Conservation (phyloP, 345 rosid species). For the Carallia pectinifolia region DNA sequence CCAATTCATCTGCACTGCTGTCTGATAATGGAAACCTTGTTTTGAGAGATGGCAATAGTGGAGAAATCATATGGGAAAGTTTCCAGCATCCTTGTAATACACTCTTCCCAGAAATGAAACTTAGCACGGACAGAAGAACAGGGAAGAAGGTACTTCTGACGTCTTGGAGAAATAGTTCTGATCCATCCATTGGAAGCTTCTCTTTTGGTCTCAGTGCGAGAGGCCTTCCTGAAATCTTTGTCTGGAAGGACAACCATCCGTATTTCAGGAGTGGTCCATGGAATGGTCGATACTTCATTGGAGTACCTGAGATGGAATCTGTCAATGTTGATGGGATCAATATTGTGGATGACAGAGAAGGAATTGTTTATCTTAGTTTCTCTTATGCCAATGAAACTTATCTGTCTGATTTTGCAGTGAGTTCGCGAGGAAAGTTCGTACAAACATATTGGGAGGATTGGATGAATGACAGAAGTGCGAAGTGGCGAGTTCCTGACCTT, state of each 20-base stretch:
- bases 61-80: conserved; percentile 49
- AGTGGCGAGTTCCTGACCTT: background rate
- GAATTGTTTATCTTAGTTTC: conserved; percentile 17
- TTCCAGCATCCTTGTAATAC: conserved; percentile 39
- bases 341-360: conserved; percentile 24
- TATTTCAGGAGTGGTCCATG: conserved; percentile 55
- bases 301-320: conserved; percentile 26
- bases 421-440: conserved; percentile 31
- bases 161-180: conserved; percentile 50
- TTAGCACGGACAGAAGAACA: conserved; percentile 23
- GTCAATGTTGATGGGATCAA: conserved; percentile 28
- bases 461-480: conserved; percentile 5
- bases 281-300: conserved; percentile 45
- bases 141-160: conserved; percentile 24
- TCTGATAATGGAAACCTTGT: conserved; percentile 49
- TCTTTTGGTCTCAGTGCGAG: conserved; percentile 27
- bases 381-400: conserved; percentile 9
- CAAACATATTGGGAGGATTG: conserved; percentile 25
- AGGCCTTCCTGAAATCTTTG: conserved; percentile 30
- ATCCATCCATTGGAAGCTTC: conserved; percentile 49
- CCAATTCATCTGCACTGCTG: conserved; percentile 35
- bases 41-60: conserved; percentile 27
- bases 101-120: conserved; percentile 35
- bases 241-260: conserved; percentile 39
- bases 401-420: conserved; percentile 17